Percentiles rank a stretch among this genome's conserved stretches.
These are phyloP conservation scores for Lolium multiflorum DNA, from an alignment of 176 grass and related monocot species.

Conservation along the genomic window DNA sequence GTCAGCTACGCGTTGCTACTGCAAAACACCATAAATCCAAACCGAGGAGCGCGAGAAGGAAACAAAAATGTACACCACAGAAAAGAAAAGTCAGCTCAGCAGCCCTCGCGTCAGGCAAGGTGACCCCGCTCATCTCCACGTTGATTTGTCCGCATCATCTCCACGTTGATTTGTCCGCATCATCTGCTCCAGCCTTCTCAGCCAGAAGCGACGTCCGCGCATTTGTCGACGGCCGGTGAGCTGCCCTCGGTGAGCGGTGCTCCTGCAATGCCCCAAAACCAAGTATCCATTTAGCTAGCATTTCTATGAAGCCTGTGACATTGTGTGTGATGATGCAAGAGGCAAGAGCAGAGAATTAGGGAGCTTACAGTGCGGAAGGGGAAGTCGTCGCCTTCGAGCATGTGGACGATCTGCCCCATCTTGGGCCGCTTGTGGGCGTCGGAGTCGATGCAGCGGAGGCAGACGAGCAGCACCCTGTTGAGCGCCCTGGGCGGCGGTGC, in stretches of 20 bases:
- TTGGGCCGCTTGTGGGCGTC: conserved; percentile 88
- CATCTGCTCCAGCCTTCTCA: conserved; percentile 52
- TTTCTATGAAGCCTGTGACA: too few species aligned
- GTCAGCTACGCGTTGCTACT: conserved; percentile 34
- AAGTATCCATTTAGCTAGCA: background rate
- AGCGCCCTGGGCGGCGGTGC: conserved; percentile 67
- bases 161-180: conserved; percentile 71
- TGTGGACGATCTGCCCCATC: conserved; percentile 93
- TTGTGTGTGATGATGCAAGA: too few species aligned
- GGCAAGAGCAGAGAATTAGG: too few species aligned
- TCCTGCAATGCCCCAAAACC: conserved; percentile 42
- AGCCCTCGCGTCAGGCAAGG: background rate
- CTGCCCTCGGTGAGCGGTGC: conserved; percentile 62
- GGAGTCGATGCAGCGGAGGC: conserved; percentile 91
- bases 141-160: too few species aligned
- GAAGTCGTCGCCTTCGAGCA: conserved; percentile 96
- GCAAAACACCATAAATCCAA: conserved; percentile 37
- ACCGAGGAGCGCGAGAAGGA: background rate
- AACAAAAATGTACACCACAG: conserved; percentile 62
- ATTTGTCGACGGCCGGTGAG: conserved; percentile 50
- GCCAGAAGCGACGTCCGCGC: conserved; percentile 61
- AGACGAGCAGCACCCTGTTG: conserved; percentile 78
- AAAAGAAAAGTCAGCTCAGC: conserved; percentile 42
- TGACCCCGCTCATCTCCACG: too few species aligned
- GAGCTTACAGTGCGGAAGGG: conserved; percentile 81